phyloP scores from a whole-genome alignment of 179 eudicot species.

The Camellia oleifera region DNA sequence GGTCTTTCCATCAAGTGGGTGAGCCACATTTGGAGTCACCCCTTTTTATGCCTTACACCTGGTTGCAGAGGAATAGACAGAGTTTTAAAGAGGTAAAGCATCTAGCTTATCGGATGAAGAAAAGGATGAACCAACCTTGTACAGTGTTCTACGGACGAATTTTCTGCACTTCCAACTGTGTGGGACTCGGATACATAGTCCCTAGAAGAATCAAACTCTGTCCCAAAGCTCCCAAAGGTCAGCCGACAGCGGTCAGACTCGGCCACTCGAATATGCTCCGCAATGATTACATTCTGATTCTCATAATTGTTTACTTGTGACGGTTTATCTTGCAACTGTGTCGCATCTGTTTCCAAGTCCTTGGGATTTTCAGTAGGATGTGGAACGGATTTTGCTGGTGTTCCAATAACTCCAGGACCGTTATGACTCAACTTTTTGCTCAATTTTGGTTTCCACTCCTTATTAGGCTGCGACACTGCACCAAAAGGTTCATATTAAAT shows the following conservation, averaged over 20 bases:
- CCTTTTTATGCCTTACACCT: no score
- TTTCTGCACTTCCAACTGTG: slow-evolving; percentile 41
- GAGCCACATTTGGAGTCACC: no score
- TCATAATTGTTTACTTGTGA: slow-evolving; percentile 42
- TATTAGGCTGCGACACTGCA: slow-evolving; percentile 58
- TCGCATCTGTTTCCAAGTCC: slow-evolving; percentile 35
- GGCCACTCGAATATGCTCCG: slow-evolving; percentile 82
- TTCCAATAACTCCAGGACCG: slow-evolving; percentile 67
- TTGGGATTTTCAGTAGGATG: slow-evolving; percentile 36
- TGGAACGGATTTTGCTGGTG: slow-evolving; percentile 55
- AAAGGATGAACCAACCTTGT: slow-evolving; percentile 39
- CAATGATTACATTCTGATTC: slow-evolving; percentile 81
- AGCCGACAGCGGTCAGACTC: slow-evolving; percentile 69
- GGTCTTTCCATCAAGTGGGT: background rate
- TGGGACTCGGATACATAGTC: slow-evolving; percentile 33
- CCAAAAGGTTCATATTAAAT: slow-evolving; percentile 2
- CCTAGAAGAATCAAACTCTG: slow-evolving; percentile 39
- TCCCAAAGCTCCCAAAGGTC: slow-evolving; percentile 86
- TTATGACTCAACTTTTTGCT: slow-evolving; percentile 46
- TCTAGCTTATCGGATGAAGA: no score
- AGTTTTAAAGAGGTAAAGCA: background rate
- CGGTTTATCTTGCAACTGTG: slow-evolving; percentile 49
- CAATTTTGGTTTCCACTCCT: slow-evolving; percentile 95
- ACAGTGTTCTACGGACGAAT: slow-evolving; percentile 35
- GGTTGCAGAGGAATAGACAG: background rate